Conservation (phyloP, 2,329 filamentous ascomycete species). For the Chrysoporthe austroafricana region DNA sequence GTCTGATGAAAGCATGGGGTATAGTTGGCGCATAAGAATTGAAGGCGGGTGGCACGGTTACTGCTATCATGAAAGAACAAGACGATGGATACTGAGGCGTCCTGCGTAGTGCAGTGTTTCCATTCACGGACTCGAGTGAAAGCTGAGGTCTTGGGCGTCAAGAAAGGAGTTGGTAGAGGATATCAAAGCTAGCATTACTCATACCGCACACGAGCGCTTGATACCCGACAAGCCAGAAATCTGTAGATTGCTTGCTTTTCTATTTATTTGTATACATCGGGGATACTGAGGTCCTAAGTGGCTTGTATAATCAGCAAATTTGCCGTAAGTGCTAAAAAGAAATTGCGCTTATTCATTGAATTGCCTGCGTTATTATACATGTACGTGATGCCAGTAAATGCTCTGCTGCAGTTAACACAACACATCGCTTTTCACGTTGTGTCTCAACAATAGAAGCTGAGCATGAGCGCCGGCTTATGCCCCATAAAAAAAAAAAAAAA, state of each 20-base stretch:
- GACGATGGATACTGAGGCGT: not conserved
- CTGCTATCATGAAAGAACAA: not conserved
- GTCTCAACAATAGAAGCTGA: not conserved
- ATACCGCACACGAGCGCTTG: not conserved
- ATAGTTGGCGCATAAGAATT: conserved; percentile 19
- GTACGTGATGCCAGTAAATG: not conserved
- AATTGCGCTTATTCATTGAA: not conserved
- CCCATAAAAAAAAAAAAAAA: not conserved
- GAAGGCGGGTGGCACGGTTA: not conserved
- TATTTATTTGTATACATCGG: not conserved
- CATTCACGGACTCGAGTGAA: not conserved
- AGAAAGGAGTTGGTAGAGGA: not conserved
- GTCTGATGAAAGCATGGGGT: conserved; percentile 23
- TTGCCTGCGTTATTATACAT: not conserved
- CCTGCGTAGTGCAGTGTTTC: not conserved
- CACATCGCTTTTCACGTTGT: not conserved
- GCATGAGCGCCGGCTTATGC: not conserved
- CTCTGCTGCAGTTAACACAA: not conserved
- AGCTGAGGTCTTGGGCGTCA: not conserved
- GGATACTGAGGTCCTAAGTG: not conserved
- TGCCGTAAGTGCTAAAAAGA: not conserved
- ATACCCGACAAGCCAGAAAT: not conserved
- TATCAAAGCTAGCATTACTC: not conserved
- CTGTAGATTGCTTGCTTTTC: not conserved
- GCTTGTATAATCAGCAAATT: not conserved